phyloP scores from a whole-genome alignment of 352 stramenopile genomes.

The Phytophthora pini region DNA sequence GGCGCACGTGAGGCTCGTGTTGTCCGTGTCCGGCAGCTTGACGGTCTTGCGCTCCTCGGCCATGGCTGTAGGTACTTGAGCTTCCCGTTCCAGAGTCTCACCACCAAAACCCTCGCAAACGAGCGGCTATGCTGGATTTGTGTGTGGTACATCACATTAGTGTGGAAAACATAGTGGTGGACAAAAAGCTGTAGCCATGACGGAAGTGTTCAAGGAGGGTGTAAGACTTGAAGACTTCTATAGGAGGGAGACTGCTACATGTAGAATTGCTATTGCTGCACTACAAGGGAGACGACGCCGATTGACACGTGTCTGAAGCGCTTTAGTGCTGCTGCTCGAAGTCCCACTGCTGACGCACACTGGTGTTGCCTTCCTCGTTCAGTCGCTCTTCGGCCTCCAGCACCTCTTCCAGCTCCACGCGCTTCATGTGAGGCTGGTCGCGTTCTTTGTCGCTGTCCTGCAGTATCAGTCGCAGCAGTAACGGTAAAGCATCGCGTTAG shows the following conservation, averaged over 20 bases:
- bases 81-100: slow-evolving; percentile 31
- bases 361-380: slow-evolving; percentile 67
- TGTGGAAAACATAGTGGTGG: not conserved
- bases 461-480: not conserved
- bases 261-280: slow-evolving; percentile 8
- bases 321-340: slow-evolving; percentile 66
- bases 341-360: slow-evolving; percentile 85
- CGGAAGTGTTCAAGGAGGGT: not conserved
- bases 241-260: slow-evolving; percentile 12
- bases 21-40: slow-evolving; percentile 82
- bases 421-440: slow-evolving; percentile 84
- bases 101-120: slow-evolving; percentile 33
- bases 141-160: slow-evolving; percentile 1
- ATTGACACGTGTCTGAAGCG: not conserved
- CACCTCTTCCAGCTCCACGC: slow-evolving; percentile 78
- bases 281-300: slow-evolving; percentile 7
- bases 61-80: slow-evolving; percentile 25
- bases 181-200: slow-evolving; percentile 15
- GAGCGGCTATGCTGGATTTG: slow-evolving; percentile 28
- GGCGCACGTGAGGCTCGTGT: slow-evolving; percentile 88
- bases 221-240: slow-evolving; percentile 18
- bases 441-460: slow-evolving; percentile 86
- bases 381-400: slow-evolving; percentile 81
- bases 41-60: slow-evolving; percentile 55
- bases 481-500: not conserved